phyloP scores from a whole-genome alignment of 73 alveolate genomes.

The Blepharisma japonicum region DNA sequence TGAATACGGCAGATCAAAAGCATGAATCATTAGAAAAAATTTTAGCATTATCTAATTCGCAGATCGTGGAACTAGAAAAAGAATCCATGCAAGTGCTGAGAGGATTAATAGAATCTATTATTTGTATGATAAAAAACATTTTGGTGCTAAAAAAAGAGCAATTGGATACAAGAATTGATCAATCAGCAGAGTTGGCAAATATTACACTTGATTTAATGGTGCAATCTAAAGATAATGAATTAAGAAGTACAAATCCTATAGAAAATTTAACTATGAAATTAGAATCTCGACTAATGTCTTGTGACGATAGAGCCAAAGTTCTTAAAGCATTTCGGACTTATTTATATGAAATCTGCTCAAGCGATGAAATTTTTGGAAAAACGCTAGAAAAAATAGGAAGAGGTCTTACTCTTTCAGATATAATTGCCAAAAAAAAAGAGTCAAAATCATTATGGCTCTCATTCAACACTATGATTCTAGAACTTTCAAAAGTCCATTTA shows the following conservation, averaged over 20 bases:
- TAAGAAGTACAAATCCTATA: not conserved
- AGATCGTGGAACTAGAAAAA: not conserved
- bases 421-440: not conserved
- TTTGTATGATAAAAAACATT: not conserved
- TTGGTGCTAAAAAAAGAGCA: not conserved
- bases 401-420: not conserved
- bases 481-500: slow-evolving; percentile 12
- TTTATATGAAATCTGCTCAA: not conserved
- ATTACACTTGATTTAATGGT: slow-evolving; percentile 19
- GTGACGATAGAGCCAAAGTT: slow-evolving; percentile 12
- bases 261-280: not conserved
- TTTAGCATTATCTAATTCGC: not conserved
- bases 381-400: not conserved
- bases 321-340: not conserved
- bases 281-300: not conserved
- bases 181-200: slow-evolving; percentile 1
- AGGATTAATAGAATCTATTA: not conserved
- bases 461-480: not conserved
- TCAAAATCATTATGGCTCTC: not conserved
- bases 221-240: slow-evolving; percentile 1
- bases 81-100: not conserved
- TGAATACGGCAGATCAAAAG: not conserved
- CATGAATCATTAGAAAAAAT: not conserved
- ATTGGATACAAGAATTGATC: not conserved
- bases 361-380: not conserved